These are phyloP conservation scores for Rosellinia necatrix DNA, from an alignment of 2,329 filamentous ascomycete species.

Conservation along the genomic window DNA sequence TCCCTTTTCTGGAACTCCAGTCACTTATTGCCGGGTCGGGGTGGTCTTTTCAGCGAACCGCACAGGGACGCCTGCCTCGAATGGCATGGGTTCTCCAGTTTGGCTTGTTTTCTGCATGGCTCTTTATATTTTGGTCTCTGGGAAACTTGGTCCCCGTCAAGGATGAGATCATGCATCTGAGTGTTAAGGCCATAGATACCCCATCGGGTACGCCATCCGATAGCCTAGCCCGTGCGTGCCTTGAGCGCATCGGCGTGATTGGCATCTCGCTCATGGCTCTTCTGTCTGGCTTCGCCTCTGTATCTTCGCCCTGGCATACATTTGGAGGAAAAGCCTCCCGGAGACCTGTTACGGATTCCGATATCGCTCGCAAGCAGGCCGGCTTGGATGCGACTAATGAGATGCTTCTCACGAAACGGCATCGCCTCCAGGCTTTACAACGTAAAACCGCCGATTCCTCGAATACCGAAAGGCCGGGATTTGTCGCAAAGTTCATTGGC, in stretches of 20 bases:
- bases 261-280: conserved; percentile 86
- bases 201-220: conserved; percentile 45
- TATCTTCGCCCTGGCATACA: conserved; percentile 84
- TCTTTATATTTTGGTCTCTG: conserved; percentile 77
- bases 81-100: conserved; percentile 68
- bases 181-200: conserved; percentile 44
- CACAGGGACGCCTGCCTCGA: conserved; percentile 60
- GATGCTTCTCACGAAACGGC: conserved; percentile 76
- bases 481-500: conserved; percentile 76
- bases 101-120: conserved; percentile 68
- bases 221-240: conserved; percentile 56
- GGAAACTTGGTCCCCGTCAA: conserved; percentile 63
- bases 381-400: conserved; percentile 79
- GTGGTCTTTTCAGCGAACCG: conserved; percentile 64
- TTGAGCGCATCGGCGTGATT: conserved; percentile 78
- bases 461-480: conserved; percentile 55
- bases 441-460: conserved; percentile 55
- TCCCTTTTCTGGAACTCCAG: conserved; percentile 80
- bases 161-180: conserved; percentile 49
- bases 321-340: conserved; percentile 66
- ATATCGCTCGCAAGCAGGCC: conserved; percentile 76
- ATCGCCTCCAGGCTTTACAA: conserved; percentile 71
- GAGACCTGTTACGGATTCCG: conserved; percentile 70
- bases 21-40: conserved; percentile 62
- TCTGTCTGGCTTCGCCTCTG: conserved; percentile 87